These are phyloP conservation scores for Solanum ahanhuiri DNA, from an alignment of 257 asterid species.

Conservation along the genomic window DNA sequence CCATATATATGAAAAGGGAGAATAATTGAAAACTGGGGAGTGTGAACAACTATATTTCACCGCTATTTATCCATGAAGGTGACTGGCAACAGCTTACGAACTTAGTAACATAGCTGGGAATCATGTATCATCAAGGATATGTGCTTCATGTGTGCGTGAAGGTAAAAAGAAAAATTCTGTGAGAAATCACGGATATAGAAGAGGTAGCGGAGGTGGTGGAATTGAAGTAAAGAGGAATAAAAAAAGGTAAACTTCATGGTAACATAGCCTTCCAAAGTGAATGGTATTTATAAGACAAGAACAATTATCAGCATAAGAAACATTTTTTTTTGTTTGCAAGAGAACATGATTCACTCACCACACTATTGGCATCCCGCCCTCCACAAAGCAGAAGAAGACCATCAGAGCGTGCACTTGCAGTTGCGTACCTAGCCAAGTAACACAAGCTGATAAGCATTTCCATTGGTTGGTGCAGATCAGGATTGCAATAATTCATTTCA, in stretches of 20 bases:
- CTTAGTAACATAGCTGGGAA: neutral
- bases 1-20: neutral
- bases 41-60: neutral
- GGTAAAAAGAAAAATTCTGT: neutral
- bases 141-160: neutral
- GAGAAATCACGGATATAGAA: neutral
- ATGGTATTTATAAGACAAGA: neutral
- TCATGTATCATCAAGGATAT: neutral
- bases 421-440: conserved; percentile 69
- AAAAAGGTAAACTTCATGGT: neutral
- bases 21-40: neutral
- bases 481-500: neutral
- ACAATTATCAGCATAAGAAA: neutral
- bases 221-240: neutral
- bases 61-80: neutral
- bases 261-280: neutral
- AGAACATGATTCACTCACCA: conserved; percentile 48
- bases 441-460: conserved; percentile 4
- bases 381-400: conserved; percentile 99
- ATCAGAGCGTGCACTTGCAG: conserved; percentile 99
- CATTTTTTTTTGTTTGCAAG: neutral
- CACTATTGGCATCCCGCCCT: conserved; percentile 98
- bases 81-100: neutral
- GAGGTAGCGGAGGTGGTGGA: neutral
- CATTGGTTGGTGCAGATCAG: neutral